Base-by-base conservation (phyloP, 495 filamentous ascomycete species). In the Xylaria nigripes region DNA sequence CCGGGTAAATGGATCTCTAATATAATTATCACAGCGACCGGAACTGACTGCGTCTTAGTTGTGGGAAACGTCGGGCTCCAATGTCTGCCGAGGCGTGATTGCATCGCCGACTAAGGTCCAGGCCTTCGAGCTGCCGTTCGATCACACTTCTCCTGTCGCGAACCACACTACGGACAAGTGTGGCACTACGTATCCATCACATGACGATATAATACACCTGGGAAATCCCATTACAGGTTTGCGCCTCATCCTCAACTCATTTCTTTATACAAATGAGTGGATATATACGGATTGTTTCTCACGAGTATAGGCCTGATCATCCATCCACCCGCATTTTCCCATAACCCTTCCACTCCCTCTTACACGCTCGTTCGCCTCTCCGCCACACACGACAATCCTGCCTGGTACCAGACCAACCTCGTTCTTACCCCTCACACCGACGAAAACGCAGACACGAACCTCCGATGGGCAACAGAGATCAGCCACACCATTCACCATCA, bases 361-460 rank as follows among this genome's bases (percentile, higher is more conserved):
- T 78, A 75, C 51, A 72, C 74, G 1, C 63, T 73, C 9, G 61
- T 72, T n/a, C 72, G 75, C 18, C 58, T 70, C 27, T 76, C 74
- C 0, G 74, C 73, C 8, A 76, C 72, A 2, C 55, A 71, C 23
- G 69, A 69, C 18, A 76, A 73, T 45, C 53, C 61, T 0, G 61
- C 63, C 43, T 78, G 73, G 74, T 72, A 69, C 47, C 67, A 76
- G 40, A 74, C 67, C 9, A 77, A 76, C 50, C 44, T 70, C 13
- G 56, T 64, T 13, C 42, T 61, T 0, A 61, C 64, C 9, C 49
- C 54, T 0, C 60, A 57, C 2, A 45, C 60, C 0, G 57, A 49
- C 21, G 57, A 70, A 30, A 49, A 56, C 3, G 24, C 30, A 5
- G 36, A 58, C 2, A 25, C 57, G 1, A 49, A 50, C 7, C 72